These are phyloP conservation scores for Fusarium marasasianum DNA, from an alignment of 2,329 filamentous ascomycete genomes.

Conservation along the genomic window DNA sequence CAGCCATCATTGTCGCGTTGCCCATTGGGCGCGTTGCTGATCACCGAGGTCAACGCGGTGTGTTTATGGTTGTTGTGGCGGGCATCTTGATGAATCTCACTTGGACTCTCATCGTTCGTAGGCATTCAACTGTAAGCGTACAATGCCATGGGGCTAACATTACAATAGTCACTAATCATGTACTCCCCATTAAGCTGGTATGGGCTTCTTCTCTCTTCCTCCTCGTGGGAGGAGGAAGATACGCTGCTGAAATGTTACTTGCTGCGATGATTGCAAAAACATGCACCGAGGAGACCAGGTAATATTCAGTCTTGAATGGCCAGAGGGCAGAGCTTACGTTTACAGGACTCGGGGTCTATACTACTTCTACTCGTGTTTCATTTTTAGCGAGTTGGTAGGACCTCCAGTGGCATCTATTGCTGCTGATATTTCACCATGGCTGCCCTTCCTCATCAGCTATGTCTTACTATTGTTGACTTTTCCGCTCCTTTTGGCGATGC, in stretches of 20 bases:
- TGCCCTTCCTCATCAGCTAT: neutral
- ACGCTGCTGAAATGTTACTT: neutral
- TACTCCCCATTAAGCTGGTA: neutral
- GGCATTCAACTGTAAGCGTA: too few species aligned
- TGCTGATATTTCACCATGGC: neutral
- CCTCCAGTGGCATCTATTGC: neutral
- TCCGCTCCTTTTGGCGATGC: neutral
- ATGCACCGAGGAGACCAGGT: neutral
- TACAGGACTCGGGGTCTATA: neutral
- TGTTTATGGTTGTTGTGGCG: neutral
- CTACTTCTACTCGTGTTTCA: neutral
- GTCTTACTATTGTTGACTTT: neutral
- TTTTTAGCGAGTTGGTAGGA: too few species aligned
- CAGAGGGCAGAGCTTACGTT: neutral
- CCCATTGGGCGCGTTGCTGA: neutral
- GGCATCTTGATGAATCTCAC: neutral
- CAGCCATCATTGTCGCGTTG: neutral
- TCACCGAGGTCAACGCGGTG: neutral
- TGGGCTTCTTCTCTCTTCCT: neutral
- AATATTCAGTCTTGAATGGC: neutral
- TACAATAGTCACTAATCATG: too few species aligned
- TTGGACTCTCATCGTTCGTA: neutral
- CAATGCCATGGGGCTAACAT: accelerated
- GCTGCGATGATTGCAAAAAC: neutral
- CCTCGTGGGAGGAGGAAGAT: neutral